phyloP scores from a whole-genome alignment of 257 asterid species.

The Solanum megistacrolobum region DNA sequence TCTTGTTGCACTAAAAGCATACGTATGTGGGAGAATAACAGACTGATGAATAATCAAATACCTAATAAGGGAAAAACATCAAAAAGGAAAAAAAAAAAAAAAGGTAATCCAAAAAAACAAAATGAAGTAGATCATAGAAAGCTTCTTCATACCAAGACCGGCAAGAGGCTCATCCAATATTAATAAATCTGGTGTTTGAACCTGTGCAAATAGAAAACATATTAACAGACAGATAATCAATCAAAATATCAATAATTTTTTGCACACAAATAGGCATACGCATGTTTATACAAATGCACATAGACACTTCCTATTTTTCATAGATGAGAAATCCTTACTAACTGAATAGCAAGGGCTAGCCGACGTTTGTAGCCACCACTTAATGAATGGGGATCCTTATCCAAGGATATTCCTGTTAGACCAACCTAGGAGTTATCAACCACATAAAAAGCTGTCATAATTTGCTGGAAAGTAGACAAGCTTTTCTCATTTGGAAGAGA shows the following conservation, averaged over 20 bases:
- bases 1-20: background rate
- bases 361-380: slow-evolving; percentile 97
- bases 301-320: background rate
- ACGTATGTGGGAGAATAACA: background rate
- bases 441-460: background rate
- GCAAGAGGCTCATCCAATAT: slow-evolving; percentile 97
- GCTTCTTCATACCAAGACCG: slow-evolving; percentile 70
- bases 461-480: background rate
- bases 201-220: slow-evolving; percentile 36
- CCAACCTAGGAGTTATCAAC: slow-evolving; percentile 43
- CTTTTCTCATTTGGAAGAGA: background rate
- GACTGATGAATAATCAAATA: background rate
- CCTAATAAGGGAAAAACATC: background rate
- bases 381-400: slow-evolving; percentile 77
- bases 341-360: slow-evolving; percentile 89
- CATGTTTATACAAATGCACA: background rate
- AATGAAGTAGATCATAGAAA: slow-evolving; percentile 5
- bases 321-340: slow-evolving; percentile 38
- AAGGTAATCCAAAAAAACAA: background rate
- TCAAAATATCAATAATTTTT: background rate
- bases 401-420: slow-evolving; percentile 58
- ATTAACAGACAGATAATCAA: slow-evolving; percentile 15
- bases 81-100: background rate
- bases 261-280: background rate
- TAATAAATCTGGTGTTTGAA: slow-evolving; percentile 77